A percentile compares a stretch with the other conserved stretches of the same genome.
Evolutionary conservation across 2,329 filamentous ascomycete genomes (phyloP).

Genomic region (Clonostachys solani): DNA sequence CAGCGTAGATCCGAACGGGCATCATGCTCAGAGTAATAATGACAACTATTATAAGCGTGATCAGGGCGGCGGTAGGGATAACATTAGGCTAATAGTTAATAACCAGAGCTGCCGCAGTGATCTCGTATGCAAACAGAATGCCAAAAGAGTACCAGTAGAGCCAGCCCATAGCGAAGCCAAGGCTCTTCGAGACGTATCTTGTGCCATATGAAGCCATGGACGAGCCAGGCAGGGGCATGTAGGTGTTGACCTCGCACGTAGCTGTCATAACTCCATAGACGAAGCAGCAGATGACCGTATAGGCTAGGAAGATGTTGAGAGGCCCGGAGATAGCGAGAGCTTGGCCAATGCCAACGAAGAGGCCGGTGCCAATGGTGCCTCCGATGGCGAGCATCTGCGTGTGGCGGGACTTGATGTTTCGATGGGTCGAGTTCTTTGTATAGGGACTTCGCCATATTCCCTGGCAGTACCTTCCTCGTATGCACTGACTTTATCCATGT

Average conservation of each 20-base stretch:
- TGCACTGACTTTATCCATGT: too few species aligned
- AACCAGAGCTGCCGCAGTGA: slow-evolving; percentile 38
- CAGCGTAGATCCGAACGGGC: slow-evolving; percentile 41
- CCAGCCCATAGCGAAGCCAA: slow-evolving; percentile 34
- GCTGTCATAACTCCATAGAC: slow-evolving; percentile 50
- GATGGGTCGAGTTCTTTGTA: too few species aligned
- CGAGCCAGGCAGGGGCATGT: slow-evolving; percentile 12
- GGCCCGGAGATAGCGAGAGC: slow-evolving; percentile 15
- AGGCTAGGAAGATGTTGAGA: slow-evolving; percentile 38
- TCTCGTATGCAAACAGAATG: slow-evolving; percentile 33
- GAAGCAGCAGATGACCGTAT: slow-evolving; percentile 44
- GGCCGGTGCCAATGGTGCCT: slow-evolving; percentile 6
- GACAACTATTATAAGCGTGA: slow-evolving; percentile 5
- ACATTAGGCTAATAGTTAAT: slow-evolving; percentile 32
- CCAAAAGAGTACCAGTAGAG: slow-evolving; percentile 39
- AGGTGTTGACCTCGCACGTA: slow-evolving; percentile 20
- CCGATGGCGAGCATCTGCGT: slow-evolving; percentile 16
- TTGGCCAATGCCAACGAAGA: slow-evolving; percentile 9
- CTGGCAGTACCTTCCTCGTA: too few species aligned
- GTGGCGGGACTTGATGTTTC: slow-evolving; percentile 16
- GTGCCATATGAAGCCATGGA: slow-evolving; percentile 11
- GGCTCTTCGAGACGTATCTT: slow-evolving; percentile 17
- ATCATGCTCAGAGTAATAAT: slow-evolving; percentile 15
- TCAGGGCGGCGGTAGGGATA: slow-evolving; percentile 8
- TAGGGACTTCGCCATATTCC: too few species aligned